Conservation (phyloP, 2,329 filamentous ascomycete species). For the Pyrenochaeta sp. region DNA sequence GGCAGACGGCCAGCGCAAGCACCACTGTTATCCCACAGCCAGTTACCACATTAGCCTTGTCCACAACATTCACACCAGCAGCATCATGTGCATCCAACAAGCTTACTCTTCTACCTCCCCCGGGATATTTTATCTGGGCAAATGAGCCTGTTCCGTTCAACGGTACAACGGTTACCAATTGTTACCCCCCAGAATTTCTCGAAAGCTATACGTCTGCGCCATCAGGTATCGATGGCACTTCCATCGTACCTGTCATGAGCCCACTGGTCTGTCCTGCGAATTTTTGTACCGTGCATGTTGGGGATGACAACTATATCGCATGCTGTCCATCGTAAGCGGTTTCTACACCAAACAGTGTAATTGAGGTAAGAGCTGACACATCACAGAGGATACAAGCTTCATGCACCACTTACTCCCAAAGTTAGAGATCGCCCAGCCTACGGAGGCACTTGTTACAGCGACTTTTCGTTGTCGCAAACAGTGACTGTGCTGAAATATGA, state of each 20-base stretch:
- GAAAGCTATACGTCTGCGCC: constrained; percentile 25
- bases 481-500: constrained; percentile 30
- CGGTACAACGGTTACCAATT: constrained; percentile 26
- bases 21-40: constrained; percentile 8
- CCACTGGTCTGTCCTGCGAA: constrained; percentile 34
- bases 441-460: constrained; percentile 37
- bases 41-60: constrained; percentile 23
- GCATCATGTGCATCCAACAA: constrained; percentile 31
- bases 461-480: constrained; percentile 21
- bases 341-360: neutral
- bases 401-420: constrained; percentile 19
- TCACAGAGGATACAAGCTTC: constrained; percentile 27
- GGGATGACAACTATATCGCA: constrained; percentile 31
- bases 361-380: neutral
- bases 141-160: constrained; percentile 36
- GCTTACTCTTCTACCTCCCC: constrained; percentile 32
- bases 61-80: constrained; percentile 35
- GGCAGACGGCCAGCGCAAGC: neutral
- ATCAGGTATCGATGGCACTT: constrained; percentile 14
- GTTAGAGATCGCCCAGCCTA: constrained; percentile 32
- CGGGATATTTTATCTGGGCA: constrained; percentile 32
- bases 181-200: constrained; percentile 36
- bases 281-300: constrained; percentile 29
- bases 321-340: constrained; percentile 37
- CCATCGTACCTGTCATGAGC: constrained; percentile 35